Evolutionary conservation across 2,329 filamentous ascomycete genomes (phyloP).

Genomic region (Pyrenophora seminiperda): DNA sequence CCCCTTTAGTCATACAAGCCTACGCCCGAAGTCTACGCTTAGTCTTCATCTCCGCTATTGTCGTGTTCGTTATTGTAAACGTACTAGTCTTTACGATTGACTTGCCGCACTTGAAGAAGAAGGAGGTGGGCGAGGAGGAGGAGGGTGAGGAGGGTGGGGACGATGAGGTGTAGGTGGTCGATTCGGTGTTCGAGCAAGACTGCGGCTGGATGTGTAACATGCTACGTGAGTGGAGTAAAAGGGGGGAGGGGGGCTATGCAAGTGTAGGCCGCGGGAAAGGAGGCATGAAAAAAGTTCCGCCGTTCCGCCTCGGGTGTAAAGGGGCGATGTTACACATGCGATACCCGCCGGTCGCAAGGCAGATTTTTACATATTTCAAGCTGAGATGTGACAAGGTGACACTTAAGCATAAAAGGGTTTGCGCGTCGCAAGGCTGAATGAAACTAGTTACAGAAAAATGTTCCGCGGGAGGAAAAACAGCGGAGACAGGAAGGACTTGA

Average conservation of each 20-base stretch:
- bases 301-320: not conserved
- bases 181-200: not conserved
- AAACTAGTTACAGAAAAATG: too few species aligned
- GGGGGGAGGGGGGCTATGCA: not conserved
- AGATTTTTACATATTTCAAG: too few species aligned
- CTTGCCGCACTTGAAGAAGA: constrained; percentile 54
- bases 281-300: not conserved
- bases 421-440: too few species aligned
- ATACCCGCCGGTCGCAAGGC: not conserved
- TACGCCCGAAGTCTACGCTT: constrained; percentile 47
- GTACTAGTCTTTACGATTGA: constrained; percentile 59
- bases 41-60: constrained; percentile 53
- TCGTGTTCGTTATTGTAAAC: constrained; percentile 56
- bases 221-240: not conserved
- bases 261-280: not conserved
- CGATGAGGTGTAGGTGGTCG: constrained; percentile 1
- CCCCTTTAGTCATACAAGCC: constrained; percentile 44
- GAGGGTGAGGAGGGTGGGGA: constrained; percentile 15
- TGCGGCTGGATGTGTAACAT: not conserved
- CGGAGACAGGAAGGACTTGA: too few species aligned
- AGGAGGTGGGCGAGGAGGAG: constrained; percentile 15
- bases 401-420: too few species aligned
- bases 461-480: too few species aligned
- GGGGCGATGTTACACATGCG: not conserved
- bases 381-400: too few species aligned